Evolutionary conservation across 257 asterid genomes (phyloP).

Genomic region (Solanum chmielewskii): DNA sequence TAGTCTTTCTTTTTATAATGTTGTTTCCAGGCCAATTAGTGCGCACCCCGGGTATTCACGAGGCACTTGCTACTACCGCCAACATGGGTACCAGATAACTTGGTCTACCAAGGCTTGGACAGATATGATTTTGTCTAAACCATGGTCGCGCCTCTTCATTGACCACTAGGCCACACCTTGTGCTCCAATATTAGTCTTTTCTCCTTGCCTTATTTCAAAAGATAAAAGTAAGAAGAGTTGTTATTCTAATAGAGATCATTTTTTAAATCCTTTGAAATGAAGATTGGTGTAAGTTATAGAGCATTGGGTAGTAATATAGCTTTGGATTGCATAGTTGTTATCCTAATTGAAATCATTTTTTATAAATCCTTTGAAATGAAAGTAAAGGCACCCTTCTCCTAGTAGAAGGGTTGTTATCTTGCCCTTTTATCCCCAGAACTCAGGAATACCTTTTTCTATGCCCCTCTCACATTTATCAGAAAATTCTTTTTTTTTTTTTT

Average conservation of each 20-base stretch:
- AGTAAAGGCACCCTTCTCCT: not conserved
- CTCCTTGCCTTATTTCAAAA: not conserved
- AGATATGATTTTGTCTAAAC: not conserved
- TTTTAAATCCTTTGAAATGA: too few species aligned
- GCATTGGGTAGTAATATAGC: not conserved
- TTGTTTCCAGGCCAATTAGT: not conserved
- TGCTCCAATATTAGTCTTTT: not conserved
- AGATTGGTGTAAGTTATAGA: not conserved
- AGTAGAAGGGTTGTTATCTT: not conserved
- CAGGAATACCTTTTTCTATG: not conserved
- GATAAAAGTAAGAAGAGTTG: not conserved
- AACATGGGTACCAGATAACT: not conserved
- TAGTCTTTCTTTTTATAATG: not conserved
- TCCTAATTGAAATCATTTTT: not conserved
- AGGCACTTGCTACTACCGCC: not conserved
- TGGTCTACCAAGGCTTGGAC: not conserved
- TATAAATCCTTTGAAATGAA: not conserved
- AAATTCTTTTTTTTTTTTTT: not conserved
- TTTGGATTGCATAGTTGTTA: not conserved
- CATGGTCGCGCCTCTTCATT: not conserved
- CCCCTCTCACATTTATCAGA: not conserved
- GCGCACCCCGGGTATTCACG: not conserved
- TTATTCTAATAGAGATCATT: too few species aligned
- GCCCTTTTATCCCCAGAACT: not conserved
- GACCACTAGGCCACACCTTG: not conserved